Conservation (phyloP, 192 early-diverging fungal genomes). For the Coemansia sp. region DNA sequence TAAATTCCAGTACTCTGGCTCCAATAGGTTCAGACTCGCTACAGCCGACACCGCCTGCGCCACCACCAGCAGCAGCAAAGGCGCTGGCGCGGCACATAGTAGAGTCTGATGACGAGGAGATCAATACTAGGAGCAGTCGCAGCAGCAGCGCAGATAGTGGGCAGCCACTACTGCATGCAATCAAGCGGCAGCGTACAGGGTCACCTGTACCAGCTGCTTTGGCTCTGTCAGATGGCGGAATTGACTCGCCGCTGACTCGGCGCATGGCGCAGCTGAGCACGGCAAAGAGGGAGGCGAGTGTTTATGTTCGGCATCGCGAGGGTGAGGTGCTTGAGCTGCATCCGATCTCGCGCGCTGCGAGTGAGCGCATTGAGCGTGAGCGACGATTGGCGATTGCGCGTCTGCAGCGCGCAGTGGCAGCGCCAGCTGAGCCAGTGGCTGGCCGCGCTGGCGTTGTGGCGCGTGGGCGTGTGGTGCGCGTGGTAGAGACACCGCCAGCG, state of each 20-base stretch:
- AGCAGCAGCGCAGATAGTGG: background rate
- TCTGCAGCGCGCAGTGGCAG: background rate
- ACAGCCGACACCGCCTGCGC: too few species aligned
- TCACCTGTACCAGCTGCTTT: background rate
- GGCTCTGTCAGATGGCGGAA: background rate
- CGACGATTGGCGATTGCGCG: background rate
- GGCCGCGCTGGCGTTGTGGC: background rate
- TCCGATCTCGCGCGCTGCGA: background rate
- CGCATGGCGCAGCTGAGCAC: background rate
- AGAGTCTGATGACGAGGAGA: background rate
- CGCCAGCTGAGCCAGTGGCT: background rate
- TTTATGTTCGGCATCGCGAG: conserved; percentile 26
- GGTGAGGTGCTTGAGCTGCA: conserved; percentile 4
- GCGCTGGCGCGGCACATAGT: background rate
- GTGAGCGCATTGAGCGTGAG: background rate
- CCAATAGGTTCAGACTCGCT: background rate
- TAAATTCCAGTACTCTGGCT: conserved; percentile 21
- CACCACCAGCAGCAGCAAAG: background rate
- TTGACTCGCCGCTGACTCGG: background rate
- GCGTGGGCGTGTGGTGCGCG: background rate
- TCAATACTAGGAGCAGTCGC: background rate
- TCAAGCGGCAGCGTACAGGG: background rate
- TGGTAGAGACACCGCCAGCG: background rate
- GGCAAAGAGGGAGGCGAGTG: background rate
- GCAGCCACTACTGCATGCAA: background rate